Base-by-base conservation (phyloP, 331 rosid genomes). In the Cydonia oblonga region DNA sequence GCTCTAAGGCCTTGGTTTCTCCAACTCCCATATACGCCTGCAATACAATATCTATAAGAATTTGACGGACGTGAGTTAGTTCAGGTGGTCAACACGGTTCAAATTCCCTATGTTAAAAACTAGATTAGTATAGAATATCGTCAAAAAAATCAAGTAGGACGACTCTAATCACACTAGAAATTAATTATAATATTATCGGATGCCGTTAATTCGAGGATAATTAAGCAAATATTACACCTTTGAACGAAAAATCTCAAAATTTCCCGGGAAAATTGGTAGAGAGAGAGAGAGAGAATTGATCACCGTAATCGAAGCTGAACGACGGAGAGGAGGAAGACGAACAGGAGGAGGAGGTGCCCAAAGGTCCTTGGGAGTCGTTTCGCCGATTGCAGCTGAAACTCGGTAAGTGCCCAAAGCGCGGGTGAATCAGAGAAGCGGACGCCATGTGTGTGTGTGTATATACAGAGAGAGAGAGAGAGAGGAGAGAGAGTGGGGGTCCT, bases 1-100 rank as follows among this genome's bases (percentile, higher is more conserved):
- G 84, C 83, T 83, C 82, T 71, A 72, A 79, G 81, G 64, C 87
- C 84, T 29, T 86, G 96, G 66, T 79, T 86, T 75, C 81, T 83
- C 78, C 81, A 82, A 72, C 74, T 85, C 79, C 77, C 80, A 69
- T 70, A 86, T 71, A 74, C 63, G 44, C 90, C 97, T 93, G 90
- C 80, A 87, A 69, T 75, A 25, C 1, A 23, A 24, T 11, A 14
- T 38, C 42, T 38, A 38, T 1, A 9, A 38, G 42, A 38, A 38
- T 38, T 38, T 38, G 42, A 10, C 4, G 13, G 42, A 38, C 13
- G 42, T 38, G 42, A 1, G 42, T 38, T 38, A 38, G 42, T 13
- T 1, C 40, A 33, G 40, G 7, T 33, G 40, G 42, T 10, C 13
- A 38, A 38, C 42, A 38, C 42, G 13, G 13, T 10, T 9, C 42